These are phyloP conservation scores for Clitopilus hobsonii DNA, from an alignment of 768 basidiomycete genomes.

Conservation along the genomic window DNA sequence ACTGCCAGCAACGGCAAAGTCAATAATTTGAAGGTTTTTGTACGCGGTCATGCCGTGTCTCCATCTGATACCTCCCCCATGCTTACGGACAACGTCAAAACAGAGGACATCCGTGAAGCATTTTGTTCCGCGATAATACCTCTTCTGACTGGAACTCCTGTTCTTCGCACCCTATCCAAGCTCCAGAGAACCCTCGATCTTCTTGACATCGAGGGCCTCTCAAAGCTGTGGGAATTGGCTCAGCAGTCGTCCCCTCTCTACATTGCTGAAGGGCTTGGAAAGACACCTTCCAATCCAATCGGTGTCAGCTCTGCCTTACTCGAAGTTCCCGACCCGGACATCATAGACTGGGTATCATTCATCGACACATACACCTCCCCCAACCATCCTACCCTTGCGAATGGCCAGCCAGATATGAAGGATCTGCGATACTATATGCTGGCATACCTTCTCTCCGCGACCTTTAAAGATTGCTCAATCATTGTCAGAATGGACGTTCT, in stretches of 20 bases:
- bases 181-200: conserved; percentile 77
- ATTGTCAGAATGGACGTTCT: conserved; percentile 32
- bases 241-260: conserved; percentile 20
- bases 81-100: conserved; percentile 15
- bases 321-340: conserved; percentile 42
- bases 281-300: conserved; percentile 22
- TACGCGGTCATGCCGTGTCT: conserved; percentile 51
- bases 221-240: conserved; percentile 34
- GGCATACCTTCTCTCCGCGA: conserved; percentile 83
- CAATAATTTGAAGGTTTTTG: conserved; percentile 85
- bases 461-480: conserved; percentile 94
- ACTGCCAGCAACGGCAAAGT: conserved; percentile 49
- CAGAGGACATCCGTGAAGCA: conserved; percentile 35
- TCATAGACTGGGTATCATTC: conserved; percentile 65
- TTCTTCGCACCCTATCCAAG: conserved; percentile 47
- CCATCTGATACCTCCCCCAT: conserved; percentile 40
- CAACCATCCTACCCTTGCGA: conserved; percentile 24
- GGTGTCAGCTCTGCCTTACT: conserved; percentile 26
- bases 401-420: conserved; percentile 31
- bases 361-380: conserved; percentile 45
- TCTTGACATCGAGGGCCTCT: conserved; percentile 82
- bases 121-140: conserved; percentile 49
- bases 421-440: conserved; percentile 60
- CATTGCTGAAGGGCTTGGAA: conserved; percentile 11
- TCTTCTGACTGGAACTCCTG: conserved; percentile 42